phyloP scores from a whole-genome alignment of 1,284 basidiomycete genomes.

The Earliella scabrosa region DNA sequence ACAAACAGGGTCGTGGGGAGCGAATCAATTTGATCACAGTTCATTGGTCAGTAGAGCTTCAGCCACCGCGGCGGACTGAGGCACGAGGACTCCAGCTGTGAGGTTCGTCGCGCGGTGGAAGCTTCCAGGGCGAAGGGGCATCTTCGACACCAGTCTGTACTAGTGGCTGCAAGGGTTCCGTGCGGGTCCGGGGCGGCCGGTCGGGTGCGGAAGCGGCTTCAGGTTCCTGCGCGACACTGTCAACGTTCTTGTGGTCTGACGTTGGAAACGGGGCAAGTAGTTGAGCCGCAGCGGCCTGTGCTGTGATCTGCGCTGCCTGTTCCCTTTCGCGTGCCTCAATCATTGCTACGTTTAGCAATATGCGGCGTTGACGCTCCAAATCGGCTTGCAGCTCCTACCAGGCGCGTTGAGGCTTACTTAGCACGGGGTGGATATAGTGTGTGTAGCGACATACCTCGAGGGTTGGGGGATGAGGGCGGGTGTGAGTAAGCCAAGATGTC shows the following conservation, averaged over 20 bases:
- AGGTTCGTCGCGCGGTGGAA: constrained; percentile 18
- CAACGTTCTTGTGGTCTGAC: background rate
- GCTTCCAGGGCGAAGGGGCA: constrained; percentile 20
- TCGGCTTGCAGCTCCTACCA: constrained; percentile 34
- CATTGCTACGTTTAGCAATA: constrained; percentile 29
- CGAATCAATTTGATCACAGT: too few relatives aligned
- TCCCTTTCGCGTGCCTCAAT: constrained; percentile 35
- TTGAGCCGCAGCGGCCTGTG: constrained; percentile 8
- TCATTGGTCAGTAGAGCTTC: too few relatives aligned
- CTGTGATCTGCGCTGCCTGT: constrained; percentile 24
- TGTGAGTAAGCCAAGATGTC: constrained; percentile 39
- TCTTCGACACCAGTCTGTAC: background rate
- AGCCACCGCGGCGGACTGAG: constrained; percentile 14
- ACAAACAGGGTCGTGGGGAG: too few relatives aligned
- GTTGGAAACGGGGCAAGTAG: background rate
- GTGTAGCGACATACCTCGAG: constrained; percentile 21
- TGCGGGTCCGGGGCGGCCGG: background rate
- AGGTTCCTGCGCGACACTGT: background rate
- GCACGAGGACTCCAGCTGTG: constrained; percentile 18
- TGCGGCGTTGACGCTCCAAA: constrained; percentile 30
- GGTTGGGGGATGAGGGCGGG: constrained; percentile 33
- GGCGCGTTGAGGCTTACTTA: background rate
- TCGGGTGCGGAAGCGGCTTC: background rate
- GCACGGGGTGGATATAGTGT: background rate
- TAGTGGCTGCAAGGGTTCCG: background rate